These are phyloP conservation scores for Coprinopsis marcescibilis DNA, from an alignment of 768 basidiomycete species.

Conservation along the genomic window DNA sequence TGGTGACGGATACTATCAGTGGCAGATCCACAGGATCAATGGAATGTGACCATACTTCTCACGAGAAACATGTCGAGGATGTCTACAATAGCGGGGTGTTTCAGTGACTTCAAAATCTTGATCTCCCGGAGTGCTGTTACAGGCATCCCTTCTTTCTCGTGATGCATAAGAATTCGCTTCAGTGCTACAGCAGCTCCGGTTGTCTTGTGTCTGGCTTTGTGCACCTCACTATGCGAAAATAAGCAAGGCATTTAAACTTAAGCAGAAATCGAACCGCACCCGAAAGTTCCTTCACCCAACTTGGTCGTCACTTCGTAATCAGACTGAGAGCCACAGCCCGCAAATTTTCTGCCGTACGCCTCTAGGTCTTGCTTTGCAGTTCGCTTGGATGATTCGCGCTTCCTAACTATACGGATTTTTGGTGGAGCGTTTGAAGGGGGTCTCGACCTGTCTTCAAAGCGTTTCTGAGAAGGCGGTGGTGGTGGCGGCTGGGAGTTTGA, in stretches of 20 bases:
- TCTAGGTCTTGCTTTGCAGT: conserved; percentile 56
- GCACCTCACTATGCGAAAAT: conserved; percentile 63
- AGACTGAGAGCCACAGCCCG: conserved; percentile 61
- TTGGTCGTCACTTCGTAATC: conserved; percentile 84
- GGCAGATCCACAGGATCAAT: neutral
- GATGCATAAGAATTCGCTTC: conserved; percentile 94
- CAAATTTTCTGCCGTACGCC: conserved; percentile 63
- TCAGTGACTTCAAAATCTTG: conserved; percentile 87
- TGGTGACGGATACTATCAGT: neutral
- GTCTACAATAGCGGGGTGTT: conserved; percentile 81
- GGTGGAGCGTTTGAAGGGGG: conserved; percentile 19
- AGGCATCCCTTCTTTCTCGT: conserved; percentile 95
- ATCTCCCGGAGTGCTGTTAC: conserved; percentile 96
- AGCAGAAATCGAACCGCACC: conserved; percentile 37
- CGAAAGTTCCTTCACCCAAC: conserved; percentile 95
- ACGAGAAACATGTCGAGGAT: conserved; percentile 92
- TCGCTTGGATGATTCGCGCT: conserved; percentile 36
- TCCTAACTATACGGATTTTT: conserved; percentile 24
- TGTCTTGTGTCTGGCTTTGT: conserved; percentile 70
- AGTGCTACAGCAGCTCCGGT: conserved; percentile 71
- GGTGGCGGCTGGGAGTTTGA: neutral
- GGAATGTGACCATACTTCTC: conserved; percentile 40
- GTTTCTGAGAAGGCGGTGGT: neutral
- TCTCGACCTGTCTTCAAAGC: neutral
- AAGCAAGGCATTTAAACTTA: conserved; percentile 1